These are phyloP conservation scores for Podospora appendiculata DNA, from an alignment of 495 filamentous ascomycete species.

Conservation along the genomic window DNA sequence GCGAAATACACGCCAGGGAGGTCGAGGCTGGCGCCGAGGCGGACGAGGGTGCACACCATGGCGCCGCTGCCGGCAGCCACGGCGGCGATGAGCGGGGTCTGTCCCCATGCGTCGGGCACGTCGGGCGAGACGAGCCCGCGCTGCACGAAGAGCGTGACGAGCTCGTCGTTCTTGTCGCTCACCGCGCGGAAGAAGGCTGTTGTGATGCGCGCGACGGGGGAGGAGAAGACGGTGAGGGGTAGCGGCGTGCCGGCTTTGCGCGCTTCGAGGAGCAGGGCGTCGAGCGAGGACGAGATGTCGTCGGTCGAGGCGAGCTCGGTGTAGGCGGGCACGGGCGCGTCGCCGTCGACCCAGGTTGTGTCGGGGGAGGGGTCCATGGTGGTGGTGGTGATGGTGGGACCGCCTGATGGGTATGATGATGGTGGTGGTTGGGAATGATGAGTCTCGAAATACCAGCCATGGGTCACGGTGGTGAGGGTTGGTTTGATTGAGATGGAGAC, in stretches of 20 bases:
- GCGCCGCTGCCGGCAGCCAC: slow-evolving; percentile 18
- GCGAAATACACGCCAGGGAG: slow-evolving; percentile 1
- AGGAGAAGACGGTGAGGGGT: background rate
- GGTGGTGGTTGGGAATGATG: background rate
- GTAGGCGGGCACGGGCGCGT: slow-evolving; percentile 5
- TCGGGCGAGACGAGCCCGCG: slow-evolving; percentile 21
- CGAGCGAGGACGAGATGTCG: background rate
- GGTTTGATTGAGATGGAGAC: too few relatives aligned
- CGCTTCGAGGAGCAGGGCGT: background rate
- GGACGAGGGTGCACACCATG: slow-evolving; percentile 23
- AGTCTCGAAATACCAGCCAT: background rate
- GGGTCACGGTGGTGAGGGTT: too few relatives aligned
- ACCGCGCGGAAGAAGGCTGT: slow-evolving; percentile 15
- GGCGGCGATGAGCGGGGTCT: slow-evolving; percentile 29
- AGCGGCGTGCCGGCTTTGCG: background rate
- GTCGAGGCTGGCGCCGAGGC: slow-evolving; percentile 23
- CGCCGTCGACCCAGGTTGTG: background rate
- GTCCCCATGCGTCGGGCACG: slow-evolving; percentile 10
- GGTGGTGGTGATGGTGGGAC: background rate
- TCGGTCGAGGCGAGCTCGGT: slow-evolving; percentile 4
- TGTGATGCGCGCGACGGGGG: slow-evolving; percentile 6
- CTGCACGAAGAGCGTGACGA: slow-evolving; percentile 11
- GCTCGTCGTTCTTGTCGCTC: slow-evolving; percentile 7
- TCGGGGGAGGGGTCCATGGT: background rate
- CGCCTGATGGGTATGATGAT: too few relatives aligned